Percentiles rank a stretch among this genome's conserved stretches.
Conservation (phyloP, 2,329 filamentous ascomycete genomes). For the Paecilomyces niveus region DNA sequence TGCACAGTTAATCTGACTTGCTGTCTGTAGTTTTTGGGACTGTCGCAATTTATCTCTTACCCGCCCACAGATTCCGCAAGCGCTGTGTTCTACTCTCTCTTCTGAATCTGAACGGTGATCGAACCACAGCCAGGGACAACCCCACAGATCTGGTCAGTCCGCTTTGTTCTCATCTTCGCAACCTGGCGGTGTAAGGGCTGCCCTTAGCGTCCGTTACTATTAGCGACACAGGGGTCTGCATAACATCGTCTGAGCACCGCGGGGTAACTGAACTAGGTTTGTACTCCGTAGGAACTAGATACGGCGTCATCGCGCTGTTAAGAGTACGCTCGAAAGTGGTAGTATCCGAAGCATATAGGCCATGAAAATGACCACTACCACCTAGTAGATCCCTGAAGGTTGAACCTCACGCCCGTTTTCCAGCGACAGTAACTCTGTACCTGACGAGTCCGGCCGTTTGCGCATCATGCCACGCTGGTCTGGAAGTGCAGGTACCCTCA, state of each 20-base stretch:
- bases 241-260: neutral
- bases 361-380: too few relatives aligned
- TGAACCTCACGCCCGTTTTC: too few relatives aligned
- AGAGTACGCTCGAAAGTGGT: too few relatives aligned
- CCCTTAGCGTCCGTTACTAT: neutral
- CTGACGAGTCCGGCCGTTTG: too few relatives aligned
- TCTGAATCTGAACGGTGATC: neutral
- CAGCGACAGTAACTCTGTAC: too few relatives aligned
- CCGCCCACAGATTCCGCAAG: neutral
- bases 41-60: neutral
- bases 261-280: neutral
- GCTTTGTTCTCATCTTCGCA: neutral
- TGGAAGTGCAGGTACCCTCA: too few relatives aligned
- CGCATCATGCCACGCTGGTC: too few relatives aligned
- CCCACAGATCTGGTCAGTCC: neutral
- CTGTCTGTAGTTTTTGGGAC: neutral
- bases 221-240: neutral
- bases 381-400: too few relatives aligned
- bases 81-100: neutral
- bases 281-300: neutral
- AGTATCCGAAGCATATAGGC: too few relatives aligned
- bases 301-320: too few relatives aligned
- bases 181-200: neutral
- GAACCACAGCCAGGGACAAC: neutral
- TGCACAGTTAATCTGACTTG: neutral